Base-by-base conservation (phyloP, 2,329 filamentous ascomycete genomes). In the Cytospora piceicola region DNA sequence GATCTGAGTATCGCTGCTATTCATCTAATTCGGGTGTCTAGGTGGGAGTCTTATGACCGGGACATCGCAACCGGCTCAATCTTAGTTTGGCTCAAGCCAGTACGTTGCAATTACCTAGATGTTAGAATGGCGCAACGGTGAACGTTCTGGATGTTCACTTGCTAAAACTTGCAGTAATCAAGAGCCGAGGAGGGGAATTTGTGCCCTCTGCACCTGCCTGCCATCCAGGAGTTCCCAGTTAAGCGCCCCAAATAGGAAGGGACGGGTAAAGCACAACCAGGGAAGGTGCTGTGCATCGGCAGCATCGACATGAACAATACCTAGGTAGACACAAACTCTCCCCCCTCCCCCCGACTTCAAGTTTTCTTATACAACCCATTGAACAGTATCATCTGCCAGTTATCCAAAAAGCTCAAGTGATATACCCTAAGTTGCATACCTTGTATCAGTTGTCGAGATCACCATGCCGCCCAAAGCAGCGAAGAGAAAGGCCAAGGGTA, bases 401-500 rank as follows among this genome's bases (percentile, higher is more conserved):
- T 14, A n/a, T n/a, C 46, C n/a, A 12, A n/a, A 14, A 1, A 24
- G 27, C 14, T 56, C n/a, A n/a, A 24, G 9, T 24, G n/a, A 24
- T 22, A 22, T 20, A 8, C 22, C n/a, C 22, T 8, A 24, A n/a
- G 34, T 15, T 29, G 11, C 14, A 22, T 34, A 36, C 51, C 12
- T 24, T 32, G 4, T 22, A 30, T n/a, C 5, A 7, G 24, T 14
- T 20, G 7, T 29, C 55, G 29, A 22, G n/a, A 8, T 5, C 2
- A 54, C 27, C 12, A 66, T 68, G 66, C 63, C 66, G 11, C 63
- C 66, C 14, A 66, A 57, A 36, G 59, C 56, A 63, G 30, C 52
- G 14, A 66, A 66, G 59, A 62, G 63, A 20, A 68, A 63, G 55
- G 27, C 55, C 24, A 61, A 57, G 22, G 55, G 66, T 68, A 27